Evolutionary conservation across 306 rosid genomes (phyloP).

Genomic region (Clitoria ternatea): DNA sequence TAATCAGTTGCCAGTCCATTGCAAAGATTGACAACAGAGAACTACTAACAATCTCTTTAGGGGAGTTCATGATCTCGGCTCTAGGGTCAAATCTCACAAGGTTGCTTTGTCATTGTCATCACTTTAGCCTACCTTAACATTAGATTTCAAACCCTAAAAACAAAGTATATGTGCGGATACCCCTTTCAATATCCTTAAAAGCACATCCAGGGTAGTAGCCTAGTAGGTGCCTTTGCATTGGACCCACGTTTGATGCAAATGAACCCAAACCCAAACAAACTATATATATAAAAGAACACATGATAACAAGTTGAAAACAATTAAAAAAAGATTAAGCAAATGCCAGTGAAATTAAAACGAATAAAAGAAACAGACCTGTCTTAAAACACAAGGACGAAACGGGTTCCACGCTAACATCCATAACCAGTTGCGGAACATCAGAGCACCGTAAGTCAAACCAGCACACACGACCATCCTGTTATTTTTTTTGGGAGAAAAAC

Average conservation of each 20-base stretch:
- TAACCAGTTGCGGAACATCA: constrained; percentile 43
- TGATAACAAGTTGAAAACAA: background rate
- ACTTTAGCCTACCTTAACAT: background rate
- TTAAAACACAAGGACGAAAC: constrained; percentile 71
- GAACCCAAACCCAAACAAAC: too few species aligned
- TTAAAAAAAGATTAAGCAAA: background rate
- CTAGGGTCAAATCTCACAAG: background rate
- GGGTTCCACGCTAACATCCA: constrained; percentile 69
- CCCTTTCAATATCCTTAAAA: too few species aligned
- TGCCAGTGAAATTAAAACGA: background rate
- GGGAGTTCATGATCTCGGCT: background rate
- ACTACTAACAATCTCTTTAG: background rate
- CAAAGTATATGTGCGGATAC: too few species aligned
- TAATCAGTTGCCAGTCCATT: background rate
- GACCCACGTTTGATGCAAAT: too few species aligned
- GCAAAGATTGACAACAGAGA: background rate
- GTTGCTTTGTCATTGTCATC: background rate
- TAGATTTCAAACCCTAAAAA: background rate
- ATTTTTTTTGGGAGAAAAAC: background rate
- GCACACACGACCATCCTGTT: constrained; percentile 81
- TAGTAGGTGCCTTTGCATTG: too few species aligned
- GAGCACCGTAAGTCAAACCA: constrained; percentile 93
- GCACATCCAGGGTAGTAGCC: too few species aligned
- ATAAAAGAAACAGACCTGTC: constrained; percentile 41
- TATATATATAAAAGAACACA: too few species aligned